Evolutionary conservation across 164 flowering plant species (phyloP).

Genomic region (Macadamia tetraphylla): DNA sequence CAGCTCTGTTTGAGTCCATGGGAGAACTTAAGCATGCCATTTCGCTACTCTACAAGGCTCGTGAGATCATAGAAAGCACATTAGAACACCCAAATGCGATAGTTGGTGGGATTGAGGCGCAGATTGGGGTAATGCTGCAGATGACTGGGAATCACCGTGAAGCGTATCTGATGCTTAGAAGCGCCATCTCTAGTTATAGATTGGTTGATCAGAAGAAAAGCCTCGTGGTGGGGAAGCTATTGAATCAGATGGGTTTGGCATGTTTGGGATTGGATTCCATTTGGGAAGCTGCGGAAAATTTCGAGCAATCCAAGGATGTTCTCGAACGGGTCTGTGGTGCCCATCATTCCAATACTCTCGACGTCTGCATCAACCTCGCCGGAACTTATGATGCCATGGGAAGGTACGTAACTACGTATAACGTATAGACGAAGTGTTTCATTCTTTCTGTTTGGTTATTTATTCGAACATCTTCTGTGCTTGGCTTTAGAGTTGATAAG

Average conservation of each 20-base stretch:
- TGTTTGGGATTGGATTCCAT: slow-evolving; percentile 1
- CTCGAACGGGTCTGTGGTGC: slow-evolving; percentile 1
- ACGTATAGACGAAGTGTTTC: no score
- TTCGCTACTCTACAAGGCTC: slow-evolving; percentile 1
- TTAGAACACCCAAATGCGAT: neutral
- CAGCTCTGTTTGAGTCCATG: slow-evolving; percentile 7
- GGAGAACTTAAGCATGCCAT: slow-evolving; percentile 7
- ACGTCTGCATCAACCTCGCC: slow-evolving; percentile 7
- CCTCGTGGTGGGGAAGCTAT: slow-evolving; percentile 2
- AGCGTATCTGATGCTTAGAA: neutral
- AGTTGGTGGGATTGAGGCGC: slow-evolving; percentile 7
- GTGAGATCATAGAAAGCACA: neutral
- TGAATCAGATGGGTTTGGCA: slow-evolving; percentile 6
- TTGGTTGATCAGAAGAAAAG: neutral
- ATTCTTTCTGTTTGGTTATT: neutral
- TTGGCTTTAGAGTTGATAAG: neutral
- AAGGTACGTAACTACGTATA: neutral
- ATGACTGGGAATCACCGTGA: neutral
- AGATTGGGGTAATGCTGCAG: slow-evolving; percentile 5
- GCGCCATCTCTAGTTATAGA: slow-evolving; percentile 2
- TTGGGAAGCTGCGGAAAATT: neutral
- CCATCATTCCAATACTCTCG: neutral
- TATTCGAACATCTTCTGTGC: neutral
- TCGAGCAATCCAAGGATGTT: slow-evolving; percentile 1
- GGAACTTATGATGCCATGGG: slow-evolving; percentile 12